These are phyloP conservation scores for Pholiota molesta DNA, from an alignment of 768 basidiomycete genomes.

Conservation along the genomic window DNA sequence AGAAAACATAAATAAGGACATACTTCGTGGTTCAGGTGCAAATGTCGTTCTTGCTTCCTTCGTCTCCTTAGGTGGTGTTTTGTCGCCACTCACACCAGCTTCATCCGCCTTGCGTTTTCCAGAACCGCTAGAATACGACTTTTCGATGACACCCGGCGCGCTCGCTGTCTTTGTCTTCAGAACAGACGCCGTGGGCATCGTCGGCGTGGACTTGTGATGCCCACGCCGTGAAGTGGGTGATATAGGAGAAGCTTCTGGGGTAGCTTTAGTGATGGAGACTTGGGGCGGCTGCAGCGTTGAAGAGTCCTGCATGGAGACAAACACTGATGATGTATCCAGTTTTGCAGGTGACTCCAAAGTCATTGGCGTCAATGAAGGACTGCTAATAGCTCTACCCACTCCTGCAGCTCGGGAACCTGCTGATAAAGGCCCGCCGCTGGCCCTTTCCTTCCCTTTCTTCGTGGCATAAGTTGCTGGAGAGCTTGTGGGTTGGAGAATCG, in stretches of 20 bases:
- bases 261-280: slow-evolving; percentile 42
- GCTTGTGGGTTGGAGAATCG: slow-evolving; percentile 21
- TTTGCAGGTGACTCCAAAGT: slow-evolving; percentile 29
- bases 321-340: slow-evolving; percentile 27
- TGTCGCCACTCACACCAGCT: slow-evolving; percentile 51
- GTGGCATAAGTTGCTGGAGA: slow-evolving; percentile 21
- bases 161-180: slow-evolving; percentile 28
- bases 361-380: slow-evolving; percentile 22
- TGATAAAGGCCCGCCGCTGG: slow-evolving; percentile 11
- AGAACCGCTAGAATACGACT: slow-evolving; percentile 36
- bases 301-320: slow-evolving; percentile 26
- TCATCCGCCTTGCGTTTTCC: slow-evolving; percentile 80
- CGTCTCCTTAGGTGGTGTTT: slow-evolving; percentile 65
- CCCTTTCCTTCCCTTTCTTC: slow-evolving; percentile 21
- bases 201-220: slow-evolving; percentile 32
- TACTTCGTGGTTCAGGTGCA: slow-evolving; percentile 64
- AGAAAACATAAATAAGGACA: slow-evolving; percentile 28
- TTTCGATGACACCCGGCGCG: slow-evolving; percentile 34
- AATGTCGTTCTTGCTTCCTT: slow-evolving; percentile 61
- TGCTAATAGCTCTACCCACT: slow-evolving; percentile 23
- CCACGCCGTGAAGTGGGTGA: slow-evolving; percentile 25
- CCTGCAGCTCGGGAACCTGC: slow-evolving; percentile 20
- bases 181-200: slow-evolving; percentile 31
- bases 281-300: slow-evolving; percentile 39
- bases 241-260: slow-evolving; percentile 41